These are phyloP conservation scores for Saccharomycopsis phalli DNA, from an alignment of 1,139 yeast genomes.

Conservation along the genomic window DNA sequence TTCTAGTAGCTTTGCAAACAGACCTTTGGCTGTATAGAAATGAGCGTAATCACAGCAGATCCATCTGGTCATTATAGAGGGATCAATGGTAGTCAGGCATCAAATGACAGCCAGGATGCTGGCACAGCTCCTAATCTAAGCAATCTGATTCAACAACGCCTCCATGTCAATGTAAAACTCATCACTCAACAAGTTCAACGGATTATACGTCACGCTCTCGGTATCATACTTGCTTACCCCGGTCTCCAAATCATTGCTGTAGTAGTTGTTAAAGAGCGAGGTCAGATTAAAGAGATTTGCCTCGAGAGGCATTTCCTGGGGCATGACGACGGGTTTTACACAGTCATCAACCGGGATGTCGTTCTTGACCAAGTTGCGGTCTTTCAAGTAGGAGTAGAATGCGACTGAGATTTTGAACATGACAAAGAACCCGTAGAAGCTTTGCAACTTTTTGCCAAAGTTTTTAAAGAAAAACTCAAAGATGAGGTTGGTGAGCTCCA, in stretches of 20 bases:
- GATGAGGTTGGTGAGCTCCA: conserved; percentile 15
- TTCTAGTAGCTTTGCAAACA: too few relatives aligned
- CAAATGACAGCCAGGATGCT: too few relatives aligned
- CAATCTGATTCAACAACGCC: conserved; percentile 12
- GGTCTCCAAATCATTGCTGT: neutral
- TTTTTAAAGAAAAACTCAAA: conserved; percentile 18
- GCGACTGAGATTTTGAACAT: conserved; percentile 15
- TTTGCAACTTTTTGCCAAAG: conserved; percentile 8
- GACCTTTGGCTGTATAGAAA: too few relatives aligned
- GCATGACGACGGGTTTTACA: neutral
- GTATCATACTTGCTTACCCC: neutral
- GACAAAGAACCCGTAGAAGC: conserved; percentile 19
- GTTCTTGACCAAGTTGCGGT: conserved; percentile 15
- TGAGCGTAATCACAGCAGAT: too few relatives aligned
- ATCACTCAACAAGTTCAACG: conserved; percentile 13
- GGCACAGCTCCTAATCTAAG: too few relatives aligned
- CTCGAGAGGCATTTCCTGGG: neutral
- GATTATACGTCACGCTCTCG: conserved; percentile 7
- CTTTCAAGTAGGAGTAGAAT: conserved; percentile 19
- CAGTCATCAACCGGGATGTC: conserved; percentile 1
- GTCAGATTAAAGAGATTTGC: too few relatives aligned
- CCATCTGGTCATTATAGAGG: too few relatives aligned
- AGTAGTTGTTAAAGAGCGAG: neutral
- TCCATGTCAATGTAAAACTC: conserved; percentile 18
- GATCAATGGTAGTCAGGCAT: too few relatives aligned